These are phyloP conservation scores for Monosporascus sp. DNA, from an alignment of 2,329 filamentous ascomycete species.

Conservation along the genomic window DNA sequence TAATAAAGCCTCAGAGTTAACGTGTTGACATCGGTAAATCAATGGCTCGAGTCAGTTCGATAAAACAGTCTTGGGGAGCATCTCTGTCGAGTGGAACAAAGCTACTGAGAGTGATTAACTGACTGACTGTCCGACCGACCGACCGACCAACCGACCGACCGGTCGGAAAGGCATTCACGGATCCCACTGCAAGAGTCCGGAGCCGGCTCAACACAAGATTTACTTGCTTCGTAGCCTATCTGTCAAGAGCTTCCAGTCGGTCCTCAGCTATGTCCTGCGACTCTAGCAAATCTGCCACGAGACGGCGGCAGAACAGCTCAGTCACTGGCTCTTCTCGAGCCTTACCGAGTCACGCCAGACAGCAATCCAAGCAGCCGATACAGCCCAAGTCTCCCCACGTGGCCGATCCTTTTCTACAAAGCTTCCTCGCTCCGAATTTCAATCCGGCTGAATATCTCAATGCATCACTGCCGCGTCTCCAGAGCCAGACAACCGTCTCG, in stretches of 20 bases:
- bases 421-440: conserved; percentile 72
- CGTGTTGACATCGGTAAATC: too few relatives aligned
- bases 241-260: not conserved
- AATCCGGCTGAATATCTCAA: conserved; percentile 86
- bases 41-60: too few relatives aligned
- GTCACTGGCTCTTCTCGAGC: conserved; percentile 25
- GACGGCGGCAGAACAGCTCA: conserved; percentile 44
- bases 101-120: too few relatives aligned
- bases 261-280: conserved; percentile 32
- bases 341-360: conserved; percentile 37
- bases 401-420: conserved; percentile 65
- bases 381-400: conserved; percentile 57
- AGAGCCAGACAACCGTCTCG: conserved; percentile 33
- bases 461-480: conserved; percentile 64
- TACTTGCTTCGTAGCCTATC: not conserved
- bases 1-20: too few relatives aligned
- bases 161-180: too few relatives aligned
- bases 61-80: too few relatives aligned
- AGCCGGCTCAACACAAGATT: too few relatives aligned
- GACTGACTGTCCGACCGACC: too few relatives aligned
- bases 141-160: too few relatives aligned
- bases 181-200: too few relatives aligned
- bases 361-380: conserved; percentile 32
- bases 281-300: conserved; percentile 27
- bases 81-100: too few relatives aligned